Base-by-base conservation (phyloP, 768 basidiomycete genomes). In the Boletus subcaerulescens region DNA sequence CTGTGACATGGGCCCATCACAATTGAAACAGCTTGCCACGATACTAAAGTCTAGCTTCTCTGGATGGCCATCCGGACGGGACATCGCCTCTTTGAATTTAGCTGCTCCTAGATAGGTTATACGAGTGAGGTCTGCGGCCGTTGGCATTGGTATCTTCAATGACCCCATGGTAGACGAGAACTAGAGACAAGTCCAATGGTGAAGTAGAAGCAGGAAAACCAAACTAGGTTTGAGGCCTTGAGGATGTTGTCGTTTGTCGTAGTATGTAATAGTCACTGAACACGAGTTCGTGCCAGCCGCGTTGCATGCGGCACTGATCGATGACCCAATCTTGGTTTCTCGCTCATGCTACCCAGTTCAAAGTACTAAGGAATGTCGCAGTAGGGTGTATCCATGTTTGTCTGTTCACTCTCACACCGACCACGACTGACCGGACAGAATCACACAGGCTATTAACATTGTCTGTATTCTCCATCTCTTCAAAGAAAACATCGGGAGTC, bases 401-500 rank as follows among this genome's bases (percentile, higher is more conserved):
- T 59, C 29, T 26, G 38, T 51, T 24, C 35, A 20, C 17, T 48
- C 39, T 31, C 44, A 42, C 13, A 17, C 15, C 8, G 38, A 20
- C 38, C 20, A 38, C 47, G n/a, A n/a, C 49, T 60, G 43, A 61
- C 20, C 14, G 15, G 31, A 24, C 32, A 39, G 22, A 33, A 47
- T 29, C 24, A 31, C 57, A 82, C 57, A 89, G 86, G 60, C 74
- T 10, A 63, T 79, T 12, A 91, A 90, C 61, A 60, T 80, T 11
- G 71, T 69, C 5, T 86, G 82, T 63, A 76, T 79, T 13, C 64
- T 80, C 3, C 90, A 91, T 64, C 74, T 91, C 49, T 80, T 88
- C 59, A 71, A 76, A 13, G 79, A 84, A 60, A 80, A 87, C 67
- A 69, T 90, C 17, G 86, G 79, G 29, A 77, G 78, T 24, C 69